Evolutionary conservation across 805 yeast genomes (phyloP), one percentile per base, ranked within the genome.

Genomic region (Kodamaea sagamina): DNA sequence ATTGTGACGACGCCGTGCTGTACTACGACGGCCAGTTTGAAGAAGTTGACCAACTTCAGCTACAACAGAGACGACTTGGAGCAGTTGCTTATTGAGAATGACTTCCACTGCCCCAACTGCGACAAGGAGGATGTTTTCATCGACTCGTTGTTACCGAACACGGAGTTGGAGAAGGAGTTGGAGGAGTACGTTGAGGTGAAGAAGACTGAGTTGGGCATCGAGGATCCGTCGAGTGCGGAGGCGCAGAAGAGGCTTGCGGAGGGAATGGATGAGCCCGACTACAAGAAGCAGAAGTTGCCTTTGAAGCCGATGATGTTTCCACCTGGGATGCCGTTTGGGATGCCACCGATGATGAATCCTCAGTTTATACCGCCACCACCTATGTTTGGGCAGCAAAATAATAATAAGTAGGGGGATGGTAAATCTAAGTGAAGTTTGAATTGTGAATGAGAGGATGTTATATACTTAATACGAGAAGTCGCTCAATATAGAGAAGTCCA

Each of bases 41-140:
- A 79, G 48, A 76, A 75, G 18, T 68, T 84, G 24, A 77, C 52
- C 17, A 71, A 71, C 46, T 61, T 54, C 50, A 59, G 62, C 45
- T 71, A 71, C 52, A 58, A 68, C 45, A 68, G 67, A 51, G 49
- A 55, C 4, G 67, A 61, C 12, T 53, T 71, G 43, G 76, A 71
- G 47, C 63, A 62, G 46, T 61, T 75, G 6, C 67, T 92, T 18
- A 73, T 92, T 41, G 95, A 87, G 19, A 77, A 81, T 43, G 98
- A 92, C 57, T 92, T 92, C 66, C 81, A 78, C 28, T 92, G 99
- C 65, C 98, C 99, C 4, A 82, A 81, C 50, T 92, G 99, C 68
- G 79, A 76, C 2, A 75, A 73, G 12, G 80, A 78, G 17, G 97
- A 89, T 45, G 74, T 87, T 1, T 81, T 81, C 47, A 71, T 92